Conservation (phyloP, 2,329 filamentous ascomycete species). For the Colletotrichum sp. region DNA sequence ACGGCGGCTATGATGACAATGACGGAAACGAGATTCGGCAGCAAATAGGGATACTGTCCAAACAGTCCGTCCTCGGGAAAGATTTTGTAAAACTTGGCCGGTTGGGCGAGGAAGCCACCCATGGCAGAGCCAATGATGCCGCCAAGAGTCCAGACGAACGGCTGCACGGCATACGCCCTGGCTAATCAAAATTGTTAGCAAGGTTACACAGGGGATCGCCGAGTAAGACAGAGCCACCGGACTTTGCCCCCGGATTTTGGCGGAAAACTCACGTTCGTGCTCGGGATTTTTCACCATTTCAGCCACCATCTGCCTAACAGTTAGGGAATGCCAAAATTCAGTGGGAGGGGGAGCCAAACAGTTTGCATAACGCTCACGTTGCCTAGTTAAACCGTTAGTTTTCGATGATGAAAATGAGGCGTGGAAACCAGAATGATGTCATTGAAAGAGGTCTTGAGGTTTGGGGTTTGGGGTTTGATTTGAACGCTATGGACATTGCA, state of each 20-base stretch:
- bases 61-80: slow-evolving; percentile 45
- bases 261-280: slow-evolving; percentile 37
- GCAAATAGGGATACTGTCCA: slow-evolving; percentile 74
- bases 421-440: not conserved
- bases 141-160: slow-evolving; percentile 42
- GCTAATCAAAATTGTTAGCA: slow-evolving; percentile 24
- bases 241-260: not conserved
- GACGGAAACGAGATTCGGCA: slow-evolving; percentile 62
- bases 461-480: not conserved
- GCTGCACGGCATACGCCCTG: slow-evolving; percentile 38
- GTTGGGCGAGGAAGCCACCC: slow-evolving; percentile 41
- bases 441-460: not conserved
- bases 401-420: not conserved
- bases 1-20: slow-evolving; percentile 69
- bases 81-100: slow-evolving; percentile 36
- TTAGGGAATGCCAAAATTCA: not conserved
- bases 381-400: slow-evolving; percentile 2
- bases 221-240: not conserved
- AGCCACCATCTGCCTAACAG: slow-evolving; percentile 37
- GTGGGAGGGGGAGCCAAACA: not conserved
- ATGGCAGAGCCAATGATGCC: slow-evolving; percentile 41
- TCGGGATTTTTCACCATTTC: slow-evolving; percentile 47
- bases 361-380: slow-evolving; percentile 47
- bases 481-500: not conserved
- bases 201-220: not conserved